phyloP scores from a whole-genome alignment of 108 stramenopile species.

The Skeletonema potamos region DNA sequence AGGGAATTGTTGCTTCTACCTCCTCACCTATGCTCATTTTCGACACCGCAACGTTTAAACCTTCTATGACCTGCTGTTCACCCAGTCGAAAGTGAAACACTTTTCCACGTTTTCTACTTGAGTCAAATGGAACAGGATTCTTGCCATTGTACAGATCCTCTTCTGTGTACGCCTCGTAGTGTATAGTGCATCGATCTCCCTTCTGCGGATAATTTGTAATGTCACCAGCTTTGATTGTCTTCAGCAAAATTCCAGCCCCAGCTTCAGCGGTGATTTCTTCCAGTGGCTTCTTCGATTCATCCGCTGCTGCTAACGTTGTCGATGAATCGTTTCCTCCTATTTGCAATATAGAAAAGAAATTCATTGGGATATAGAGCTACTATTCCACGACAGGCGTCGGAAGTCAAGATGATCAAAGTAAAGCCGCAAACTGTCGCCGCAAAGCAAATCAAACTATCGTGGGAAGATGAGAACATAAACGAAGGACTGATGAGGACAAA shows the following conservation, averaged over 20 bases:
- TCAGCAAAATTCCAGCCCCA: constrained; percentile 38
- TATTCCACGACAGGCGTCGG: too few relatives aligned
- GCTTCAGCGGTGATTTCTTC: constrained; percentile 8
- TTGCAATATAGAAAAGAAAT: background rate
- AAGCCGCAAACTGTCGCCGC: too few relatives aligned
- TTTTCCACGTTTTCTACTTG: constrained; percentile 61
- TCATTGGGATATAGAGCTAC: background rate
- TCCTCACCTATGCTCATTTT: constrained; percentile 54
- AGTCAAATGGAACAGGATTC: constrained; percentile 60
- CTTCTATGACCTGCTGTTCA: constrained; percentile 76
- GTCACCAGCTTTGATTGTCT: constrained; percentile 44
- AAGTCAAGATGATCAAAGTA: too few relatives aligned
- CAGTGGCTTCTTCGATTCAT: background rate
- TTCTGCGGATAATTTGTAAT: constrained; percentile 37
- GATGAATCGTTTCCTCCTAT: too few relatives aligned
- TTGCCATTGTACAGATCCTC: constrained; percentile 19
- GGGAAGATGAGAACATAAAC: too few relatives aligned
- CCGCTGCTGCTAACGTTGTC: background rate
- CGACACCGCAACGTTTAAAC: constrained; percentile 60
- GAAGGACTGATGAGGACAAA: too few relatives aligned
- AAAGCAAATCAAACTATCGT: too few relatives aligned
- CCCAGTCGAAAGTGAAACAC: constrained; percentile 78
- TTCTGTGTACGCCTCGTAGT: constrained; percentile 80
- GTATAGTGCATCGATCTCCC: constrained; percentile 71
- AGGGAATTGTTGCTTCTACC: constrained; percentile 67